Conservation (phyloP, 2,329 filamentous ascomycete species). For the Colletotrichum destructivum region DNA sequence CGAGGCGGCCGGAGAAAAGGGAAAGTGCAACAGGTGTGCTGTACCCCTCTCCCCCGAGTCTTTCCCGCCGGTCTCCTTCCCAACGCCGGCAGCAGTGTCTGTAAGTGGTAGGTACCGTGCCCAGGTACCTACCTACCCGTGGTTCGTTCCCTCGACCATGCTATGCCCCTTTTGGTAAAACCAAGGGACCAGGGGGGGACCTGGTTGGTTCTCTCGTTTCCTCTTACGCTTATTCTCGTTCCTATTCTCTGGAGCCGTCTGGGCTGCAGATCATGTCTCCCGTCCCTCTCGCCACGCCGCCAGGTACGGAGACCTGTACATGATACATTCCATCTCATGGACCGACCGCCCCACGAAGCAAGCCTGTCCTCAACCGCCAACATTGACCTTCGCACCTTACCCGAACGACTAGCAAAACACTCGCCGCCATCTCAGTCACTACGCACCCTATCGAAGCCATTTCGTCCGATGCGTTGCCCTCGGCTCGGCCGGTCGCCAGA, state of each 20-base stretch:
- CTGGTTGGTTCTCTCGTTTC: conserved; percentile 13
- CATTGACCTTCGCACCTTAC: conserved; percentile 5
- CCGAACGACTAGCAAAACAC: conserved; percentile 13
- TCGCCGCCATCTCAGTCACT: conserved; percentile 15
- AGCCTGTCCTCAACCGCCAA: background rate
- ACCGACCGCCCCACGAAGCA: conserved; percentile 7
- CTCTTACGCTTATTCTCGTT: conserved; percentile 29
- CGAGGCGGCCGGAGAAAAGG: too few species aligned
- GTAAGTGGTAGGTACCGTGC: too few species aligned
- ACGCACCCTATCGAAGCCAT: background rate
- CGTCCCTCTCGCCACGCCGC: conserved; percentile 15
- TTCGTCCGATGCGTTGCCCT: conserved; percentile 31
- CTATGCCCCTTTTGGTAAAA: background rate
- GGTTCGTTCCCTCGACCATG: background rate
- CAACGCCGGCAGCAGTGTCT: too few species aligned
- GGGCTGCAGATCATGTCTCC: conserved; percentile 21
- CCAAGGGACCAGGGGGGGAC: conserved; percentile 17
- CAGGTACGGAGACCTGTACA: background rate
- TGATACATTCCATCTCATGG: conserved; percentile 1
- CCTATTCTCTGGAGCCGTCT: conserved; percentile 25
- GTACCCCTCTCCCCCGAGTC: too few species aligned
- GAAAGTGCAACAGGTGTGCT: too few species aligned
- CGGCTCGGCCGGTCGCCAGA: background rate
- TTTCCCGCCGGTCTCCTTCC: too few species aligned
- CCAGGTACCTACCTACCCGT: too few species aligned